Base-by-base conservation (phyloP, 768 basidiomycete genomes). In the Mycena pura region DNA sequence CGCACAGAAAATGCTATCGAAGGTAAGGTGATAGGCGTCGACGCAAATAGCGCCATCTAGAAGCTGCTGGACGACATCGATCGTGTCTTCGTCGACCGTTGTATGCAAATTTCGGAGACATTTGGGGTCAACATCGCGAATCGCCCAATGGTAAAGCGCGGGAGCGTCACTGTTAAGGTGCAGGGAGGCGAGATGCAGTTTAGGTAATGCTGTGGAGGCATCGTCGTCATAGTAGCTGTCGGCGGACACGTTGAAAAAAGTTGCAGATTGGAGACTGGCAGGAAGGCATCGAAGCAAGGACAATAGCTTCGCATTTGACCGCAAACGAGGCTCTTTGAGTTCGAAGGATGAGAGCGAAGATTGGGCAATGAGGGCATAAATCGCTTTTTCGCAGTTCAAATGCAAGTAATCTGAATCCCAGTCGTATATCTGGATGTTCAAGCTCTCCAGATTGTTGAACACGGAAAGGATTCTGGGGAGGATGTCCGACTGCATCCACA, bases 401-500 rank as follows among this genome's bases (percentile, higher is more conserved):
- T 29, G 29, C 13, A 40, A 24, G 32, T 11, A 17, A 14, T n/a
- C n/a, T n/a, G n/a, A n/a, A 21, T 49, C 47, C 56, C 56, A 57
- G 19, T 57, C 49, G 39, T 49, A 57, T 36, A 57, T 27, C 38
- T 34, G 41, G 32, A 56, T 7, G 8, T 36, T 25, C 43, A 56
- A 40, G 24, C 24, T 45, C 31, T 24, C n/a, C 22, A 56, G 43
- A 25, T 36, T 10, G 43, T 41, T 45, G 21, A 56, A 19, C 3
- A 38, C 8, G 39, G 56, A 31, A 29, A 57, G 56, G 38, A 57
- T 43, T 4, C 11, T 3, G 39, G 56, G 56, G 46, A 57, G 28
- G 34, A 57, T 48, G 46, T 25, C 41, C 36, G 47, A 48, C 47
- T 49, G n/a, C 56, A 49, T 57, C 56, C 56, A 57, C 28, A 27